Conservation (phyloP, 2,329 filamentous ascomycete genomes). For the Lithohypha guttulata region DNA sequence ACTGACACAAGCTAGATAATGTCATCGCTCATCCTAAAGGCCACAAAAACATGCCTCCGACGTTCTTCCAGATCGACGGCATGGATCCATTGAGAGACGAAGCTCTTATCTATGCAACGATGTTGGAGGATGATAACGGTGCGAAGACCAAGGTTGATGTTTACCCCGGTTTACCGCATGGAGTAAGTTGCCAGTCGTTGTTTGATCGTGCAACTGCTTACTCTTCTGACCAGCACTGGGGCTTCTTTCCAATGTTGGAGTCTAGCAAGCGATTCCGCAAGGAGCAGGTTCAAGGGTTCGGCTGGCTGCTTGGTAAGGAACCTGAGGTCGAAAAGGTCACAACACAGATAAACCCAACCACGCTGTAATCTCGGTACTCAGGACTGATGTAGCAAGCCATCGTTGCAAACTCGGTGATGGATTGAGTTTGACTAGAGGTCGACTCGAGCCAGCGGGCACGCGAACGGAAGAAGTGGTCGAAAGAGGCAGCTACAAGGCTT, state of each 20-base stretch:
- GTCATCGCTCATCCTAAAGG: slow-evolving; percentile 19
- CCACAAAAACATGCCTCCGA: slow-evolving; percentile 23
- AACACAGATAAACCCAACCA: slow-evolving; percentile 2
- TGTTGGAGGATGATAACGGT: slow-evolving; percentile 20
- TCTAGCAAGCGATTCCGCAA: slow-evolving; percentile 21
- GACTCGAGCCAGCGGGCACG: no score
- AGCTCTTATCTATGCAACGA: slow-evolving; percentile 21
- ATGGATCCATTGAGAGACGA: slow-evolving; percentile 24
- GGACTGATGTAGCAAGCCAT: no score
- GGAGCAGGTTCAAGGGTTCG: slow-evolving; percentile 21
- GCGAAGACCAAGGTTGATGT: slow-evolving; percentile 24
- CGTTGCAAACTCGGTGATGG: no score
- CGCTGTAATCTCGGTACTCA: slow-evolving; percentile 1
- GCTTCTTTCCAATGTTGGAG: slow-evolving; percentile 21
- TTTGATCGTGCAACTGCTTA: no score
- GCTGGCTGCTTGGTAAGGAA: slow-evolving; percentile 17
- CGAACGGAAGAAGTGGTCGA: no score
- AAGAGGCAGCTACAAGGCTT: no score
- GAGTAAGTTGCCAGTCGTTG: no score
- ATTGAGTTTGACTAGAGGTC: no score
- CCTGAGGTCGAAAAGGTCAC: slow-evolving; percentile 15
- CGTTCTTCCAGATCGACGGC: slow-evolving; percentile 23
- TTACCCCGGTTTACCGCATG: slow-evolving; percentile 27
- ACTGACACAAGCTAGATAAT: slow-evolving; percentile 4
- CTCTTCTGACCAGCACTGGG: no score